phyloP scores from a whole-genome alignment of 129 eudicot species.

The Saussurea involucrata region DNA sequence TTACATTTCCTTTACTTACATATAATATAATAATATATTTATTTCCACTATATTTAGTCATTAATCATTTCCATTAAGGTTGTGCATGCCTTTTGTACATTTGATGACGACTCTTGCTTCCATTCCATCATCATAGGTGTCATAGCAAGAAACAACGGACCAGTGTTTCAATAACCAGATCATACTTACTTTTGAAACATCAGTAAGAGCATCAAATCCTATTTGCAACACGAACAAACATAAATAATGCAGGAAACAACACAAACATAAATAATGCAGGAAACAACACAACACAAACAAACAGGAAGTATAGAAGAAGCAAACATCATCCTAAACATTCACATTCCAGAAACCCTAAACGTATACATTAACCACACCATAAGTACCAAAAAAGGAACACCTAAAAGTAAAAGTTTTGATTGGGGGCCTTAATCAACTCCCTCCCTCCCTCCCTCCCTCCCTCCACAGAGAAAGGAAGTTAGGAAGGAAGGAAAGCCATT shows the following conservation, averaged over 20 bases:
- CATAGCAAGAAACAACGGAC: too few species aligned
- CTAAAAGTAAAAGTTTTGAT: not conserved
- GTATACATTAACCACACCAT: not conserved
- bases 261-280: too few species aligned
- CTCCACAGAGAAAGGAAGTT: not conserved
- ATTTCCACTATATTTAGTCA: too few species aligned
- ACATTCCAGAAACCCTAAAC: conserved; percentile 19
- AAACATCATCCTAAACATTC: conserved; percentile 10
- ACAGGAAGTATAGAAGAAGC: not conserved
- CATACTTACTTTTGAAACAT: too few species aligned
- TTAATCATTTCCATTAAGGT: too few species aligned
- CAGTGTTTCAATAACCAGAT: too few species aligned
- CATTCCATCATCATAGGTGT: too few species aligned
- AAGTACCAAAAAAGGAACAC: not conserved
- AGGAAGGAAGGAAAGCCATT: not conserved
- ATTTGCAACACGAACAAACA: not conserved
- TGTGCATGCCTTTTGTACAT: too few species aligned
- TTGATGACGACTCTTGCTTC: too few species aligned
- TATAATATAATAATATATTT: too few species aligned
- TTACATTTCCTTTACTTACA: too few species aligned
- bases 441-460: too few species aligned
- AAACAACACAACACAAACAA: not conserved
- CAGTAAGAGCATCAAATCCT: not conserved
- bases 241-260: not conserved
- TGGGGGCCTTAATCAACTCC: not conserved